A percentile compares a stretch with the other conserved stretches of the same genome.
phyloP scores from a whole-genome alignment of 257 asterid species.

The Nicotiana noctiflora region DNA sequence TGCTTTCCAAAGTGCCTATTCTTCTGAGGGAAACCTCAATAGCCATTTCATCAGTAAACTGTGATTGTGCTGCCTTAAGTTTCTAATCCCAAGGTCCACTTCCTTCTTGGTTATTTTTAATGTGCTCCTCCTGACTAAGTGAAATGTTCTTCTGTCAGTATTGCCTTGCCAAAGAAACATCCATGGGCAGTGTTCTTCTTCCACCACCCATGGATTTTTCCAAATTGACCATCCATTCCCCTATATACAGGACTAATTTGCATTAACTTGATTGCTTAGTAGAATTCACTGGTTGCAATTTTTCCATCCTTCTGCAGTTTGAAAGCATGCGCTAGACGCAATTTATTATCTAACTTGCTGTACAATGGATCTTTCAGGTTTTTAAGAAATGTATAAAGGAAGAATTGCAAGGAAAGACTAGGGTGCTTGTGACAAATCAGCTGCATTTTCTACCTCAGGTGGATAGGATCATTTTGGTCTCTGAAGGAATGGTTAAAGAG shows the following conservation, averaged over 20 bases:
- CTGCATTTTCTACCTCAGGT: slow-evolving; percentile 82
- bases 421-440: slow-evolving; percentile 89
- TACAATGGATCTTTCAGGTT: slow-evolving; percentile 38
- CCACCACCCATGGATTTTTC: background rate
- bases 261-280: background rate
- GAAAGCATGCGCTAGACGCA: background rate
- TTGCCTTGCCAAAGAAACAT: no score
- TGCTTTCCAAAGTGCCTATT: background rate
- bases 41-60: background rate
- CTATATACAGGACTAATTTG: background rate
- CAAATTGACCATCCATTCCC: background rate
- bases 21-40: background rate
- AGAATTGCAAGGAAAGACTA: slow-evolving; percentile 66
- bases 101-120: background rate
- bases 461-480: slow-evolving; percentile 63
- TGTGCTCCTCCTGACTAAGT: background rate
- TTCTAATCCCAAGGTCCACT: background rate
- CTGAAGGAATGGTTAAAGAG: slow-evolving; percentile 74
- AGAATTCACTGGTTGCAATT: background rate
- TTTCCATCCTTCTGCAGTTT: background rate
- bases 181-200: background rate
- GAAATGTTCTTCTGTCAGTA: no score
- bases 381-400: slow-evolving; percentile 69
- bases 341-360: background rate
- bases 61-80: background rate